Conservation (phyloP, 306 rosid species). For the Quercus robur region DNA sequence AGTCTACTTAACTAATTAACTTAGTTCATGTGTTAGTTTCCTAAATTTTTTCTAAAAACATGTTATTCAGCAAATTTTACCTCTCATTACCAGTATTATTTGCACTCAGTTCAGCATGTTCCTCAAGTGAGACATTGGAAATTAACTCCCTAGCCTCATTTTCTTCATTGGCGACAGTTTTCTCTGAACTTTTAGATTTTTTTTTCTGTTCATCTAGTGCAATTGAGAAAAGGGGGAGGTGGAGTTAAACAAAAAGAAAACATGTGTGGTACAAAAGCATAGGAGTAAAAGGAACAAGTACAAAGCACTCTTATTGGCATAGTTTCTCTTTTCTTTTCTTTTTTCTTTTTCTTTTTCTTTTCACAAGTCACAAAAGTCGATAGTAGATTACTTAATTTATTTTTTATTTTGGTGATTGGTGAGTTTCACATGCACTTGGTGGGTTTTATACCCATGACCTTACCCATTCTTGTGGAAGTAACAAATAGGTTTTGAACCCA, state of each 20-base stretch:
- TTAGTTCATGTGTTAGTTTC: too few species aligned
- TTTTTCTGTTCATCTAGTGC: slow-evolving; percentile 66
- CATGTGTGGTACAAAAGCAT: background rate
- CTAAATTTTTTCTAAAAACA: too few species aligned
- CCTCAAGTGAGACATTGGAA: slow-evolving; percentile 61
- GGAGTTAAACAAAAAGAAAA: background rate
- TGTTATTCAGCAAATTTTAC: too few species aligned
- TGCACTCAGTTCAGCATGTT: slow-evolving; percentile 40
- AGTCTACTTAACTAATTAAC: too few species aligned
- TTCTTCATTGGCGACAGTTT: slow-evolving; percentile 28
- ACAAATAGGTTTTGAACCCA: too few species aligned
- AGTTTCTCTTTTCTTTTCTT: background rate
- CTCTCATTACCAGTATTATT: background rate
- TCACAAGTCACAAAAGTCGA: too few species aligned
- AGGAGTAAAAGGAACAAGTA: background rate
- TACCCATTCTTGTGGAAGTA: too few species aligned
- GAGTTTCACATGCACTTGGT: too few species aligned
- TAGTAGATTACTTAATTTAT: too few species aligned
- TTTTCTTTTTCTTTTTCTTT: too few species aligned
- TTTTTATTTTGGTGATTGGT: too few species aligned
- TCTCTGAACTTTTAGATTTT: slow-evolving; percentile 34
- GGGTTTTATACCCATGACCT: too few species aligned
- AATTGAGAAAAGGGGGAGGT: background rate
- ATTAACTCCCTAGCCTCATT: slow-evolving; percentile 50
- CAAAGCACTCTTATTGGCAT: background rate